Evolutionary conservation across 176 grass and related monocot genomes (phyloP), one percentile per base, ranked within the genome.

Genomic region (Phoenix roebelenii): DNA sequence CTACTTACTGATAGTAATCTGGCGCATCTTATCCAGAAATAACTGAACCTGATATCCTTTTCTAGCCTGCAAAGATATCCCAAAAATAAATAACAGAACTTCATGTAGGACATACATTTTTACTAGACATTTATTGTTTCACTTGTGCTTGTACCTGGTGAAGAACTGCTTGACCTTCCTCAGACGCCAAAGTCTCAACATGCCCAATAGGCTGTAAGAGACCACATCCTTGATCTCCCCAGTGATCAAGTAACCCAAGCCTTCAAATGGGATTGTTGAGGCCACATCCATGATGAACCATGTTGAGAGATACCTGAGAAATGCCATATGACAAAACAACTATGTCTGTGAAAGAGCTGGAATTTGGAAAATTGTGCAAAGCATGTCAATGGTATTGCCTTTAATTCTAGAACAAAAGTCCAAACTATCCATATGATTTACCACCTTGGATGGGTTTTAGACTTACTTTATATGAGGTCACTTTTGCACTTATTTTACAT

Each of bases 41-140:
- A 98, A 84, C 78, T 98, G 93, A 85, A 92, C 18, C 93, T 68
- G 80, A 98, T 98, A 69, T 98, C 93, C 60, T 98, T 98, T 69
- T 98, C 93, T 4, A 98, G 73, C 73, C 93, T 85, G 73, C 59
- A 49, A 2, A 44, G 32, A 35, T 35, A 9, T 14, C 0, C 15
- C 14, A 2, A 14, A 17, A 61, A 18, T 22, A 39, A 18, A 55
- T 35, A 23, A 56, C 9, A 44, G 35, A 44, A 44, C 10, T 44
- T 44, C 35, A 44, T 44, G 35, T 10, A 12, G 35, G 35, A 12
- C 35, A 44, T 44, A 44, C 9, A 44, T 44, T 44, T 44, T 12
- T 44, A 44, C 1, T 14, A 44, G 9, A 44, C 7, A 12, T 44
- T 9, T 44, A 44, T 44, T 44, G 35, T 14, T 14, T 14, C 35